phyloP scores from a whole-genome alignment of 192 early-diverging fungal species.

The Coemansia sp. region DNA sequence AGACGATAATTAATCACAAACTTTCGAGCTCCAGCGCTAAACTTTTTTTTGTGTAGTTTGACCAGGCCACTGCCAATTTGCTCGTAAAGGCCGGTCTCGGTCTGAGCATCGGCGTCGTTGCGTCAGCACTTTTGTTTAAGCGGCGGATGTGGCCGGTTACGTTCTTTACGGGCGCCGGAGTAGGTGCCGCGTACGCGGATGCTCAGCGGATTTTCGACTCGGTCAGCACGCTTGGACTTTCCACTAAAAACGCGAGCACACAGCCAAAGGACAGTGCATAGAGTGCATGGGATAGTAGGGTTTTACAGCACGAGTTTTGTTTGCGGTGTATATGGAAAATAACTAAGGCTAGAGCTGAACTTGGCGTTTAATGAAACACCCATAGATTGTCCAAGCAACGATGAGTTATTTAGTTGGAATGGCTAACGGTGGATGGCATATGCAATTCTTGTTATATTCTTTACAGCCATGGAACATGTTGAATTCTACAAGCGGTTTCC shows the following conservation, averaged over 20 bases:
- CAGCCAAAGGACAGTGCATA: not conserved
- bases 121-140: slow-evolving; percentile 82
- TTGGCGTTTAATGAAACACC: too few species aligned
- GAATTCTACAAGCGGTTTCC: slow-evolving; percentile 46
- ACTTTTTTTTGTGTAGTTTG: slow-evolving; percentile 65
- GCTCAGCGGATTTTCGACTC: slow-evolving; percentile 63
- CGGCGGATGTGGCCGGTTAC: slow-evolving; percentile 86
- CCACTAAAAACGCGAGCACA: not conserved
- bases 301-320: too few species aligned
- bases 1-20: not conserved
- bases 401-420: too few species aligned
- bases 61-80: slow-evolving; percentile 78
- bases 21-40: not conserved
- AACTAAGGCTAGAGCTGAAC: too few species aligned
- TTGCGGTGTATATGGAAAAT: too few species aligned
- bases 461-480: slow-evolving; percentile 21
- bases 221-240: slow-evolving; percentile 34
- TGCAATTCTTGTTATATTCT: too few species aligned
- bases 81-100: slow-evolving; percentile 80
- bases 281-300: not conserved
- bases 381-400: too few species aligned
- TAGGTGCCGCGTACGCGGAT: slow-evolving; percentile 80
- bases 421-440: too few species aligned
- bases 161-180: slow-evolving; percentile 75
- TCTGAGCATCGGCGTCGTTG: slow-evolving; percentile 81